Evolutionary conservation across 2,329 filamentous ascomycete genomes (phyloP).

Genomic region (Trichoderma harzianum): DNA sequence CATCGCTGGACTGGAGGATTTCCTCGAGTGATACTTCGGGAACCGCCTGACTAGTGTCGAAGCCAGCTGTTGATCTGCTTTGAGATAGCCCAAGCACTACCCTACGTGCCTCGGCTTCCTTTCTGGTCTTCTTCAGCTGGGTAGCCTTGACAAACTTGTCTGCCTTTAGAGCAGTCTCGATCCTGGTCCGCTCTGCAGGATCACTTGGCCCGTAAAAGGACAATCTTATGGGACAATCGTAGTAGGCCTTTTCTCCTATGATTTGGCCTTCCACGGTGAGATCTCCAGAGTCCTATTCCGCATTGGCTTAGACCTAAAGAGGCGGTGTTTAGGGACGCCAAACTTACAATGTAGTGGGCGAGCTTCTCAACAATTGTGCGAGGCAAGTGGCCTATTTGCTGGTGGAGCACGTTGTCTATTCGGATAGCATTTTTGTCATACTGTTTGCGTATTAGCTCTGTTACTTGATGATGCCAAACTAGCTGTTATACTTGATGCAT

Average conservation of each 20-base stretch:
- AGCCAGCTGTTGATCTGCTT: slow-evolving; percentile 37
- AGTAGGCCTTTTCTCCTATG: slow-evolving; percentile 61
- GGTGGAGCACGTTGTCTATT: slow-evolving; percentile 70
- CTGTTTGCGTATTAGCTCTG: slow-evolving; percentile 20
- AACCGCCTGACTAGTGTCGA: slow-evolving; percentile 29
- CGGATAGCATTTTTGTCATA: slow-evolving; percentile 76
- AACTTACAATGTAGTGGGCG: slow-evolving; percentile 63
- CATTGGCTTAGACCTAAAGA: neutral
- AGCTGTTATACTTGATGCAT: slow-evolving; percentile 16
- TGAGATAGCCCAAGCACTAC: slow-evolving; percentile 38
- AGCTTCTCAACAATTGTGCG: slow-evolving; percentile 65
- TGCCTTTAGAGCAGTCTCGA: slow-evolving; percentile 61
- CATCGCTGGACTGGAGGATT: slow-evolving; percentile 63
- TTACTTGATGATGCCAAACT: neutral
- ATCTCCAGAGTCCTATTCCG: slow-evolving; percentile 48
- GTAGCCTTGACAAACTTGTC: slow-evolving; percentile 61
- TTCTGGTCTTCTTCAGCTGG: slow-evolving; percentile 53
- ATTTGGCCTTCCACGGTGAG: slow-evolving; percentile 68
- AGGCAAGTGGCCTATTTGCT: slow-evolving; percentile 77
- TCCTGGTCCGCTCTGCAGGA: slow-evolving; percentile 44
- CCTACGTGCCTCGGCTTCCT: slow-evolving; percentile 52
- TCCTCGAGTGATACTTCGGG: slow-evolving; percentile 55
- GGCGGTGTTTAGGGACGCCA: neutral
- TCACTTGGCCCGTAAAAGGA: slow-evolving; percentile 67
- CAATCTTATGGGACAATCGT: slow-evolving; percentile 69